Percentiles rank a stretch among this genome's conserved stretches.
Conservation (phyloP, 257 asterid species). For the Cinchona pubescens region DNA sequence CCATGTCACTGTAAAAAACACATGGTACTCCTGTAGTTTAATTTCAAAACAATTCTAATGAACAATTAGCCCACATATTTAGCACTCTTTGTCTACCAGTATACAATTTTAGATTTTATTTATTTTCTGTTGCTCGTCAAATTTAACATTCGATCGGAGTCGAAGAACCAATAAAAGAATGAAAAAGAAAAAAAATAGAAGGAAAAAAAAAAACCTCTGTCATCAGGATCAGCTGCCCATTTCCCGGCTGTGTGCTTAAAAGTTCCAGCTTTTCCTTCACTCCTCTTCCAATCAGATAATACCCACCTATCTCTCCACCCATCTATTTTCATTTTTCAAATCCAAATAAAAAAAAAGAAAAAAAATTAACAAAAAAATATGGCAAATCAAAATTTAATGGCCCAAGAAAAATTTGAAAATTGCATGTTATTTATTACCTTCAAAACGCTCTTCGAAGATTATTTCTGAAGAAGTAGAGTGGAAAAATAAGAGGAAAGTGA, state of each 20-base stretch:
- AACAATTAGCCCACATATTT: too few species aligned
- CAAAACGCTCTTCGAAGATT: slow-evolving; percentile 79
- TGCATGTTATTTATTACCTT: slow-evolving; percentile 61
- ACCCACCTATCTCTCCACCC: slow-evolving; percentile 90
- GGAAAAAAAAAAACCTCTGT: slow-evolving; percentile 46
- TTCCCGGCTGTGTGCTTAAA: slow-evolving; percentile 86
- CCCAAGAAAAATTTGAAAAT: too few species aligned
- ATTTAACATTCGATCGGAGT: too few species aligned
- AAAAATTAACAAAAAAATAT: not conserved
- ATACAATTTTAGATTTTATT: too few species aligned
- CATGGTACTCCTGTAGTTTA: too few species aligned
- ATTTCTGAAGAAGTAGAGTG: slow-evolving; percentile 50
- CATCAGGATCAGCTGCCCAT: slow-evolving; percentile 91
- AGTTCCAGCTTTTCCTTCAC: slow-evolving; percentile 87
- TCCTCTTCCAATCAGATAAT: slow-evolving; percentile 83
- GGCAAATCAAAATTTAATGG: too few species aligned
- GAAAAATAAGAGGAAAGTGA: slow-evolving; percentile 23
- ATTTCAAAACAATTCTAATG: too few species aligned
- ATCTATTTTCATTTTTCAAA: slow-evolving; percentile 30
- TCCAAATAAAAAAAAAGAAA: not conserved
- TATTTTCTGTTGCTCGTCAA: too few species aligned
- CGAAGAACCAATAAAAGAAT: too few species aligned
- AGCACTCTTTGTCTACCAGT: not conserved
- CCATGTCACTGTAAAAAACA: too few species aligned
- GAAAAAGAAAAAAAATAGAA: not conserved